Conservation (phyloP, 2,329 filamentous ascomycete genomes). For the Hysterium pulicare region DNA sequence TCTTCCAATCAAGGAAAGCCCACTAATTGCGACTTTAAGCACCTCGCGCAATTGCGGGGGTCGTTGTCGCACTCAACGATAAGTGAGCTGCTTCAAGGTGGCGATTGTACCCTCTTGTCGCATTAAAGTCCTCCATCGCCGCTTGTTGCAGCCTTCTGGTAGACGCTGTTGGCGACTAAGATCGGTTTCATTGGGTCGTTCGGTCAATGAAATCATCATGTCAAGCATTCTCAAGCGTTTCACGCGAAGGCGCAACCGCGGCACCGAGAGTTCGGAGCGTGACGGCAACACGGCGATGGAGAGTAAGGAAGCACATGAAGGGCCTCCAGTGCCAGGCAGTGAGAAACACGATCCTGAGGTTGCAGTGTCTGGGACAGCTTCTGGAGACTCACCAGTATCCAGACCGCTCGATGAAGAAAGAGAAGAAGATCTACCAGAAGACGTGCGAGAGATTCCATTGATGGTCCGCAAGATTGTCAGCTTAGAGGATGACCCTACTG, state of each 20-base stretch:
- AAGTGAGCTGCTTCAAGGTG: not conserved
- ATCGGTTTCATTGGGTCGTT: no score
- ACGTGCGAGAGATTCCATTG: constrained; percentile 52
- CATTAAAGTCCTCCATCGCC: not conserved
- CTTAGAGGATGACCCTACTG: constrained; percentile 54
- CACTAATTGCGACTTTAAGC: constrained; percentile 9
- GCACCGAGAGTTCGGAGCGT: not conserved
- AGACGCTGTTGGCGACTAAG: no score
- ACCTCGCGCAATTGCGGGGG: constrained; percentile 15
- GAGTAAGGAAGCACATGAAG: not conserved
- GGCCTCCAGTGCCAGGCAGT: not conserved
- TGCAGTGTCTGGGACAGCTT: not conserved
- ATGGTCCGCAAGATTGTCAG: constrained; percentile 57
- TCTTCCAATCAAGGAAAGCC: constrained; percentile 10
- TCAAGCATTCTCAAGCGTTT: constrained; percentile 9
- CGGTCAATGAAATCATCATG: constrained; percentile 8
- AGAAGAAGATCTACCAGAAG: constrained; percentile 28
- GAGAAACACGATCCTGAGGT: constrained; percentile 5
- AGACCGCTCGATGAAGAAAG: constrained; percentile 16
- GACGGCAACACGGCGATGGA: constrained; percentile 1
- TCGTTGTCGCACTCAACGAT: constrained; percentile 10
- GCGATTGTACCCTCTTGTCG: not conserved
- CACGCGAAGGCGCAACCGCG: constrained; percentile 2
- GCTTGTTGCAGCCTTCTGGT: no score
- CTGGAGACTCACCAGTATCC: not conserved